These are phyloP conservation scores for Pichia rugopelliculosa DNA, from an alignment of 805 yeast species.

Conservation along the genomic window DNA sequence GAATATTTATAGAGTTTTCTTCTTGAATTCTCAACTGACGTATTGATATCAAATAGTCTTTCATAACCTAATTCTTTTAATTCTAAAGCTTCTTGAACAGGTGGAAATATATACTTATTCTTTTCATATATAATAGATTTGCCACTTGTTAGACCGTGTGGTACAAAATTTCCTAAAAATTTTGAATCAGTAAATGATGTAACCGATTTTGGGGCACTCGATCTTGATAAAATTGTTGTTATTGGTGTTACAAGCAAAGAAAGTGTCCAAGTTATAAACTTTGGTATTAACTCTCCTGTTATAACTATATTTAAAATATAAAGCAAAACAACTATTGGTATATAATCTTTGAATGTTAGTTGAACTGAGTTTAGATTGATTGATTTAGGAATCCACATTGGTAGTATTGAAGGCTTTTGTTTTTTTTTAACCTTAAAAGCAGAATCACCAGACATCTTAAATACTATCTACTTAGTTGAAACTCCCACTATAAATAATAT, in stretches of 20 bases:
- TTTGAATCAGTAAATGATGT: slow-evolving; percentile 16
- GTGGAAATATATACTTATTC: slow-evolving; percentile 58
- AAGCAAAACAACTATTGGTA: neutral
- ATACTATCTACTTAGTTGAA: too few relatives aligned
- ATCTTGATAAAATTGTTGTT: neutral
- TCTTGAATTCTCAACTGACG: slow-evolving; percentile 34
- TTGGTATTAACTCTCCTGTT: neutral
- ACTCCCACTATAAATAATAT: neutral
- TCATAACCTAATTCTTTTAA: slow-evolving; percentile 50
- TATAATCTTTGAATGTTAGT: neutral
- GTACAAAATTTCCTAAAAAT: slow-evolving; percentile 5
- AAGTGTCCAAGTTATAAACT: neutral
- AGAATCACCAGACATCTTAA: neutral
- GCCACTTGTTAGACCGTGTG: slow-evolving; percentile 4
- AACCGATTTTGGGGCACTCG: slow-evolving; percentile 4
- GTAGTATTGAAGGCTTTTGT: neutral
- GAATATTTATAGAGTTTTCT: slow-evolving; percentile 33
- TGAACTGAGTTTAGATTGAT: neutral
- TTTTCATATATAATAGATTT: slow-evolving; percentile 39
- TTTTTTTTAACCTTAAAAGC: neutral
- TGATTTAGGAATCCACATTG: neutral
- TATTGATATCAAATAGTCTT: slow-evolving; percentile 41
- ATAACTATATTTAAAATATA: neutral
- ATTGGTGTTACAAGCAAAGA: neutral
- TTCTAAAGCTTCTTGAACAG: slow-evolving; percentile 60